These are phyloP conservation scores for Zoysia japonica DNA, from an alignment of 176 grass and related monocot genomes.

Conservation along the genomic window DNA sequence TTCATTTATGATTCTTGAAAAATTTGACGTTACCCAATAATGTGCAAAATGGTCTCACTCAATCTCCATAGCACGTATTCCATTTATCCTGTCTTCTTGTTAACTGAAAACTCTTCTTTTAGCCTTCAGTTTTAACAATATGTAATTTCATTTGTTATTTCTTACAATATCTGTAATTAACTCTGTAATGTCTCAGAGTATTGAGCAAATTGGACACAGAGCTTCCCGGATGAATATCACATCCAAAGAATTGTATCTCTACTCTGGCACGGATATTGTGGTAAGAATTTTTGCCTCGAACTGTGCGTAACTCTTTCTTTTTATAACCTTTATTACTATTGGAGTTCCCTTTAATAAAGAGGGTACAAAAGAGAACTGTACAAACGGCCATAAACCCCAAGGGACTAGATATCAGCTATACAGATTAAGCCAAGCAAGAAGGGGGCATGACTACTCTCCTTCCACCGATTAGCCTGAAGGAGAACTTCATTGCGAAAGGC, in stretches of 20 bases:
- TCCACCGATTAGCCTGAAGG: too few relatives aligned
- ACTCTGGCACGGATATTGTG: conserved; percentile 94
- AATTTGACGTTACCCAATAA: neutral
- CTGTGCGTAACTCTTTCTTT: conserved; percentile 4
- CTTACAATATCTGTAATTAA: conserved; percentile 23
- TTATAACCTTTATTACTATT: too few relatives aligned
- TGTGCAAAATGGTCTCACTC: neutral
- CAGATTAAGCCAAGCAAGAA: too few relatives aligned
- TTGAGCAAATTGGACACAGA: conserved; percentile 92
- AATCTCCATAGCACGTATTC: conserved; percentile 10
- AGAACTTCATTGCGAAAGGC: too few relatives aligned
- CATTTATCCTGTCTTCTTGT: conserved; percentile 23
- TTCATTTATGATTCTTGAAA: conserved; percentile 20
- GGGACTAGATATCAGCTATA: too few relatives aligned
- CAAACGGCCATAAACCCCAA: too few relatives aligned
- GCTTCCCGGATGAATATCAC: conserved; percentile 81
- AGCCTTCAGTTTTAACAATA: conserved; percentile 13
- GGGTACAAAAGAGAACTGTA: too few relatives aligned
- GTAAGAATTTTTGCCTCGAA: conserved; percentile 40
- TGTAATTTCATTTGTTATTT: conserved; percentile 21
- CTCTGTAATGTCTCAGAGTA: conserved; percentile 62
- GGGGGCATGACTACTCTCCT: too few relatives aligned
- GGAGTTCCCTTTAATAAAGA: too few relatives aligned
- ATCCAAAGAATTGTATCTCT: conserved; percentile 77
- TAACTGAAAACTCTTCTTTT: neutral